A percentile compares a stretch with the other conserved stretches of the same genome.
These are phyloP conservation scores for Trapa incisa DNA, from an alignment of 345 rosid genomes.

Conservation along the genomic window DNA sequence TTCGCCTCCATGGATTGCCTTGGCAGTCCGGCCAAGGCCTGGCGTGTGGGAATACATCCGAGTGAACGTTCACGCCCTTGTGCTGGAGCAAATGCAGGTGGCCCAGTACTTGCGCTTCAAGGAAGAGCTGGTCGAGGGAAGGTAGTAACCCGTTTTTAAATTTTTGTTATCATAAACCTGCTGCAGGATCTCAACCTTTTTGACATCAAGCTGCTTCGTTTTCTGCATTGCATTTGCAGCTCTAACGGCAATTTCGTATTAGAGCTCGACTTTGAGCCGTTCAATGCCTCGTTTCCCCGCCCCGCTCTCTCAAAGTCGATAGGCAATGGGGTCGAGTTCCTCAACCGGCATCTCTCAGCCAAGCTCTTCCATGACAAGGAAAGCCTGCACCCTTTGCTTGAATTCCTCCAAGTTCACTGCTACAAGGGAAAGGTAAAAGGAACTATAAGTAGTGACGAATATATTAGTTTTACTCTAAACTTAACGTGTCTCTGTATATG, in stretches of 20 bases:
- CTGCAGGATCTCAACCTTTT: background rate
- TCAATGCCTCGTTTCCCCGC: conserved; percentile 70
- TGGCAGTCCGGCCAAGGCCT: conserved; percentile 90
- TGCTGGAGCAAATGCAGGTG: conserved; percentile 61
- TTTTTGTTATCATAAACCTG: too few species aligned
- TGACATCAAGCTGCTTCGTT: background rate
- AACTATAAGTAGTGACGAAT: background rate
- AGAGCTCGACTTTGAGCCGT: conserved; percentile 90
- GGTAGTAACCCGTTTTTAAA: conserved; percentile 9
- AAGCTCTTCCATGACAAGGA: conserved; percentile 94
- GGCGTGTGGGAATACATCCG: conserved; percentile 93
- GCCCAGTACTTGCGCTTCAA: conserved; percentile 76
- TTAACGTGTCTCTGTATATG: background rate
- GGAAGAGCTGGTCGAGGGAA: conserved; percentile 91
- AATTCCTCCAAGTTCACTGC: conserved; percentile 70
- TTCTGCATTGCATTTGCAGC: conserved; percentile 17
- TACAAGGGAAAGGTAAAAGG: conserved; percentile 58
- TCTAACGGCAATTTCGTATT: conserved; percentile 61
- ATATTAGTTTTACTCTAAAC: too few species aligned
- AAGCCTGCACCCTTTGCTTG: conserved; percentile 80
- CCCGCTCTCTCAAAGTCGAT: conserved; percentile 81
- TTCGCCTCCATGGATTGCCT: conserved; percentile 78
- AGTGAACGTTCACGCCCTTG: conserved; percentile 67
- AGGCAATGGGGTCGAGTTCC: conserved; percentile 93
- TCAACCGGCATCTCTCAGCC: conserved; percentile 86